Evolutionary conservation across 2,329 filamentous ascomycete genomes (phyloP).

Genomic region (Botrytis elliptica): DNA sequence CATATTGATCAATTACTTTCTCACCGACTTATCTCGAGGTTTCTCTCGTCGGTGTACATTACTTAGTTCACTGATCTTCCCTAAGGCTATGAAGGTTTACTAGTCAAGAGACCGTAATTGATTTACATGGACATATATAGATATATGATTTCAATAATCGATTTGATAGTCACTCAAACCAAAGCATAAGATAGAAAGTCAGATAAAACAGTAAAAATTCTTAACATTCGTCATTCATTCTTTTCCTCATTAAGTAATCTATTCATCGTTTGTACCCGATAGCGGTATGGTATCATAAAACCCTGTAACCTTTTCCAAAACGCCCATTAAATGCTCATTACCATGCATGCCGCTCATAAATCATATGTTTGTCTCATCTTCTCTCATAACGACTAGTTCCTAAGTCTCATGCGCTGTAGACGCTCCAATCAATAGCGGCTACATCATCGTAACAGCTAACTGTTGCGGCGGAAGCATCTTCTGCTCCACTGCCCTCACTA

Average conservation of each 20-base stretch:
- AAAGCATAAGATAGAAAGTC: not conserved
- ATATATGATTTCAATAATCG: not conserved
- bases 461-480: slow-evolving; percentile 43
- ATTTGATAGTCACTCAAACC: not conserved
- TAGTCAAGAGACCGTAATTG: not conserved
- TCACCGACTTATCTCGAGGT: not conserved
- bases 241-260: slow-evolving; percentile 5
- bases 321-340: slow-evolving; percentile 5
- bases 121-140: not conserved
- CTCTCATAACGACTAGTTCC: not conserved
- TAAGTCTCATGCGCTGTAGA: slow-evolving; percentile 30
- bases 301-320: not conserved
- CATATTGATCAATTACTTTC: not conserved
- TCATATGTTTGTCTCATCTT: not conserved
- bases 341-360: not conserved
- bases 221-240: not conserved
- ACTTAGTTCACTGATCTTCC: not conserved
- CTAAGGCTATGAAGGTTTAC: not conserved
- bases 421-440: slow-evolving; percentile 42
- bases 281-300: slow-evolving; percentile 10
- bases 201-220: not conserved
- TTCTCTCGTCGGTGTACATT: not conserved
- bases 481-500: slow-evolving; percentile 41
- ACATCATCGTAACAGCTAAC: slow-evolving; percentile 46
- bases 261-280: slow-evolving; percentile 14